Base-by-base conservation (phyloP, 345 rosid species). In the Eucalyptus pauciflora region DNA sequence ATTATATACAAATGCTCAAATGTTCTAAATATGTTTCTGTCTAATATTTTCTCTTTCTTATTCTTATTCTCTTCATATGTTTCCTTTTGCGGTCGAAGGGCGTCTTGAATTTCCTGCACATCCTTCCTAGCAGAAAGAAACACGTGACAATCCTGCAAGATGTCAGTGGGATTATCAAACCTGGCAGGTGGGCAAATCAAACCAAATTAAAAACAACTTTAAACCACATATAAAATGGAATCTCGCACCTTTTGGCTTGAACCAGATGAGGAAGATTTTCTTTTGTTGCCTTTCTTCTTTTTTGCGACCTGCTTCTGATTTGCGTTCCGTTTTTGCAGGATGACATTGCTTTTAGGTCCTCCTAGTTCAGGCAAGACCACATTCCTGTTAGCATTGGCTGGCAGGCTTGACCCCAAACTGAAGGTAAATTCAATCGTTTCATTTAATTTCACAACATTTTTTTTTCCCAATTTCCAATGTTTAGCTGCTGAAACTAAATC, bases 321-420 rank as follows among this genome's bases (percentile, higher is more conserved):
- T 18, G 83, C 83, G 2, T 71, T 76, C 46, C 10, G 46, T 33
- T 89, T 87, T 22, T 22, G 56, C 76, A 90, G 89, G 69, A 50
- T 76, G 85, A 88, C 97, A 85, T 37, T 88, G 92, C 99, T 97
- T 62, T 89, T 97, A 88, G 99, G 99, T 88, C 99, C 99, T 90
- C 99, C 99, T 5, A 89, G 95, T 88, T 94, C 99, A 22, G 99
- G 99, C 80, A 97, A 97, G 90, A 96, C 99, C 22, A 94, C 97
- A 4, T 92, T 96, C 20, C 86, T 97, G 89, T 58, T 94, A 89
- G 97, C 97, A 62, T 37, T 86, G 87, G 90, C 89, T 9, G 90
- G 91, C 69, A 92, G 67, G 89, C 94, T 92, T 51, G 92, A 91
- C 49, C 49, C 45, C 45, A 62, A 60, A 9, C 56, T 89, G 4